These are phyloP conservation scores for Fusarium keratoplasticum DNA, from an alignment of 2,329 filamentous ascomycete species.

Conservation along the genomic window DNA sequence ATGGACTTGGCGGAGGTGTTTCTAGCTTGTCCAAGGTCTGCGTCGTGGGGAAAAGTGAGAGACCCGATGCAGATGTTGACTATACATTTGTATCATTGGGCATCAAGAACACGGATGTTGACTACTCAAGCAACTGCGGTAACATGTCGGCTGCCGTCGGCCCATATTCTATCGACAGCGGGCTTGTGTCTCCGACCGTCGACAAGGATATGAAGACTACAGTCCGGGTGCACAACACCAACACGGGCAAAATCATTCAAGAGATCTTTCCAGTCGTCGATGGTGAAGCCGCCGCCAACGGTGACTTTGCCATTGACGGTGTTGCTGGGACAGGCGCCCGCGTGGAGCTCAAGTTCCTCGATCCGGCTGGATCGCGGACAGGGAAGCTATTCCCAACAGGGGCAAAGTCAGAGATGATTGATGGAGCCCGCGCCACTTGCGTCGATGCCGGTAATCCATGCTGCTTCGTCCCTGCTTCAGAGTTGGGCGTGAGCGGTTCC, in stretches of 20 bases:
- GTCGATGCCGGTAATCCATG: constrained; percentile 71
- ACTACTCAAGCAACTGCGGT: constrained; percentile 75
- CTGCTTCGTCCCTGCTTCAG: constrained; percentile 65
- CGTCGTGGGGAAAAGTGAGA: constrained; percentile 64
- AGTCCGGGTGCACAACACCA: constrained; percentile 74
- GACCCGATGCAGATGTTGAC: background rate
- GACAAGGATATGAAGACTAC: constrained; percentile 45
- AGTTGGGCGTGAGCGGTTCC: constrained; percentile 62
- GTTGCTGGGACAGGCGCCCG: constrained; percentile 66
- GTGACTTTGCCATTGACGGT: constrained; percentile 70
- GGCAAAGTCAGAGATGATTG: constrained; percentile 59
- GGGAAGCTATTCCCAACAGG: constrained; percentile 60
- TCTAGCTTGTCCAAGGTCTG: constrained; percentile 76
- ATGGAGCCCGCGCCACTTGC: constrained; percentile 61
- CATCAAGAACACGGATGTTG: constrained; percentile 66
- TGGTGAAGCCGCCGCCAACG: constrained; percentile 48
- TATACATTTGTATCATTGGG: constrained; percentile 74
- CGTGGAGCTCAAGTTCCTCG: constrained; percentile 68
- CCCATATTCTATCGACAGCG: constrained; percentile 69
- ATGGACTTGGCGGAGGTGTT: constrained; percentile 75
- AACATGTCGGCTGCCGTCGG: constrained; percentile 75
- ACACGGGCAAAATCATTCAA: constrained; percentile 71
- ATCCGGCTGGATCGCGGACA: constrained; percentile 70
- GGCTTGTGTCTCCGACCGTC: constrained; percentile 53
- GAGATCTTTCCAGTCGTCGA: constrained; percentile 63